Percentiles rank a stretch among this genome's conserved stretches.
These are phyloP conservation scores for Cladosporium sp. DNA, from an alignment of 2,329 filamentous ascomycete species.

Conservation along the genomic window DNA sequence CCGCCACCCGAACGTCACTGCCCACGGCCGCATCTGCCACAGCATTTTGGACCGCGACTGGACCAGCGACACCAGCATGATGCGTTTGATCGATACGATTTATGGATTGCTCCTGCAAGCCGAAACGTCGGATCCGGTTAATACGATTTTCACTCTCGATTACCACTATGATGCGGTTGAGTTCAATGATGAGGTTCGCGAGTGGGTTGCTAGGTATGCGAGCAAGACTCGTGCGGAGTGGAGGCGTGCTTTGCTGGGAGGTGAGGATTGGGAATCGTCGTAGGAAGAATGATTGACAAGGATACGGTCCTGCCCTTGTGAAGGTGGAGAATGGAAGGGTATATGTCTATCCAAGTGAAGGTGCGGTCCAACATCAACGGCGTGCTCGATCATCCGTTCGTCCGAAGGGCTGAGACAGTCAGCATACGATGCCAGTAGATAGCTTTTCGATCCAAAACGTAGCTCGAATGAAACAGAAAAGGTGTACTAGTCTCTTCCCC, in stretches of 20 bases:
- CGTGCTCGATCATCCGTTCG: too few species aligned
- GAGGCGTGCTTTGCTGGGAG: constrained; percentile 21
- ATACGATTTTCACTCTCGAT: constrained; percentile 30
- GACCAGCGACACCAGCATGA: constrained; percentile 32
- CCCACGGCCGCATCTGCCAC: constrained; percentile 36
- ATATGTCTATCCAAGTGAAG: too few species aligned
- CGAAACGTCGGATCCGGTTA: constrained; percentile 31
- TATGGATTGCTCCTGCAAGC: constrained; percentile 33
- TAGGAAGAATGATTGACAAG: constrained; percentile 5
- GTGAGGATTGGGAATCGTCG: constrained; percentile 11
- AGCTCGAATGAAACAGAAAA: too few species aligned
- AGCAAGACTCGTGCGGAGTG: constrained; percentile 27
- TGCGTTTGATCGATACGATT: constrained; percentile 31
- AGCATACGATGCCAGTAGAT: too few species aligned
- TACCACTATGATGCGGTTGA: constrained; percentile 32
- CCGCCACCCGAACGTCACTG: constrained; percentile 37
- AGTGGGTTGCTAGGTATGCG: constrained; percentile 28
- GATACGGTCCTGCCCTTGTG: background rate
- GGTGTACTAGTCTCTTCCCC: too few species aligned
- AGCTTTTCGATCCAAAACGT: too few species aligned
- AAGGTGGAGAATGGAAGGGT: too few species aligned
- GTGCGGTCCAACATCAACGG: too few species aligned
- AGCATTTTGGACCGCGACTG: constrained; percentile 33
- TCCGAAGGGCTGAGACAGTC: too few species aligned
- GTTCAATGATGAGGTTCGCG: constrained; percentile 29